Evolutionary conservation across 2,329 filamentous ascomycete genomes (phyloP), one percentile per base, ranked within the genome.

Genomic region (Ophiobolus disseminans): DNA sequence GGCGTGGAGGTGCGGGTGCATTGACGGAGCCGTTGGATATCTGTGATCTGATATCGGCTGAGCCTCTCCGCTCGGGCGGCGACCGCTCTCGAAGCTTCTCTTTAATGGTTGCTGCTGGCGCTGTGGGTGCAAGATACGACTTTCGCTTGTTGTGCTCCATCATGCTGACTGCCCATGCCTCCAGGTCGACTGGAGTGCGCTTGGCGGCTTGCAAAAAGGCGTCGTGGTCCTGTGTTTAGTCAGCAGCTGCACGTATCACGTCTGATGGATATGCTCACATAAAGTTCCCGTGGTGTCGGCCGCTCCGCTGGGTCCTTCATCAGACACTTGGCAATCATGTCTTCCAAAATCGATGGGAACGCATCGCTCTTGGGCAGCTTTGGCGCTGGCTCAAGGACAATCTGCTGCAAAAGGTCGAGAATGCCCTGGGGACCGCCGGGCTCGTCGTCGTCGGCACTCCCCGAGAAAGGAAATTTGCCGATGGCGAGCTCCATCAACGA

Each of bases 401-500:
- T 99, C 72, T 96, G 92, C 75, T 99, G 94, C 38, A 99, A 79
- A 50, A 99, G 82, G 75, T 99, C 94, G 46, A 99, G 81, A 63
- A 99, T 99, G 58, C 94, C 94, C 69, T 95, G 92, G 1, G 94
- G 94, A 1, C 85, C 86, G 22, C 82, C 82, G 41, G 83, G 81
- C 40, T 86, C 85, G 49, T 85, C 81, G 50, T 83, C 83, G 2
- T 89, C 91, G 41, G 87, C 87, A 57, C 93, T 88, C 48, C 95
- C 90, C 63, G 85, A 90, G 71, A 99, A 99, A 1, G 94, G 94
- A 68, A 99, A 99, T 68, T 95, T 92, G 58, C 94, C 94, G 68
- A 99, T 97, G 25, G 94, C 94, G 60, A 99, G 78, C 75, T 99
- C 94, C 92, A 99, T 97, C 55, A 99, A 86, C 0, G 88, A 88